Evolutionary conservation across 176 grass and related monocot genomes (phyloP), one percentile per base, ranked within the genome.

Genomic region (Alloteropsis semialata): DNA sequence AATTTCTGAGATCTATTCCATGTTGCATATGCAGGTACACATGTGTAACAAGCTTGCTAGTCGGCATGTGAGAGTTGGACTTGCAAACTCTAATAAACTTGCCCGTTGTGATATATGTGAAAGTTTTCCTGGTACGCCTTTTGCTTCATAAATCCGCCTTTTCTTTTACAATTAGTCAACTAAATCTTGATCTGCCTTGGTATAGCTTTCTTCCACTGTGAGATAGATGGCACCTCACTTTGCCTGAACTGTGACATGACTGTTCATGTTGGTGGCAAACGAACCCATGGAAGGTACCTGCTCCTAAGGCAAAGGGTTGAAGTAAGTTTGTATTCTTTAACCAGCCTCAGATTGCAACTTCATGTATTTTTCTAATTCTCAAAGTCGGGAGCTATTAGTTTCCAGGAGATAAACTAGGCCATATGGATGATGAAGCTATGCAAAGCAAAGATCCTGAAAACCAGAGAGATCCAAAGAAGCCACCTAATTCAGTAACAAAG

Each of bases 31-130:
- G 43, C 87, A 99, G 96, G 96, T 99, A 24, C 96, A 99, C 68
- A 96, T 96, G 96, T 99, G 96, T 76, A 99, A 99, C 85, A 99
- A 99, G 82, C 96, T 99, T 85, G 96, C 96, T 82, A 96, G 84
- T 79, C 91, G 96, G 49, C 96, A 99, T 87, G 91, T 99, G 67
- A 94, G 96, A 91, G 96, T 99, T 89, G 96, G 96, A 19, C 91
- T 99, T 92, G 93, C 93, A 10, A 87, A 93, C 62, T 91, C 96
- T 34, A 94, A 89, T 71, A 94, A 94, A 88, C 89, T 96, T 74
- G 87, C 76, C 30, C 91, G 82, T 19, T 99, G 96, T 88, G 93
- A 96, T 88, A 99, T 99, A 92, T 99, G 93, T 82, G 96, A 99
- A 89, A 99, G 88, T 79, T 90, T 89, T 49, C 89, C 93, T 48